A percentile compares a stretch with the other conserved stretches of the same genome.
phyloP scores from a whole-genome alignment of 2,329 filamentous ascomycete genomes.

The Celoporthe dispersa region DNA sequence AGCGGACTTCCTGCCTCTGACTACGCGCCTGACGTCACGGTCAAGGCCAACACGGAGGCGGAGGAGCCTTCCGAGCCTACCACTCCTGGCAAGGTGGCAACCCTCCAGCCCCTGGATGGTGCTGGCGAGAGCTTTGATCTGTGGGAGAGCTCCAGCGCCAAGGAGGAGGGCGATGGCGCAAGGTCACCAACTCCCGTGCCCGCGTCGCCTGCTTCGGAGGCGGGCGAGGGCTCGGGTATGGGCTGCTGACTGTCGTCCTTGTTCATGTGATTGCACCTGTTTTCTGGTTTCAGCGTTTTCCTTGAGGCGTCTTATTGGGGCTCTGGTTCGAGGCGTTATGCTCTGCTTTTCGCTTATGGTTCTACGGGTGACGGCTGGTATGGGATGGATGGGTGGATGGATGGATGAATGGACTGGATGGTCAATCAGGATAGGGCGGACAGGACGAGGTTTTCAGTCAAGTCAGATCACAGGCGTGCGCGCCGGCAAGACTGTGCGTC shows the following conservation, averaged over 20 bases:
- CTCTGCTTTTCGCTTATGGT: constrained; percentile 3
- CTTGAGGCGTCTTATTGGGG: neutral
- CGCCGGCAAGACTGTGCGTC: neutral
- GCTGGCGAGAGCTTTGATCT: constrained; percentile 67
- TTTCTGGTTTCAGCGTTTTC: constrained; percentile 12
- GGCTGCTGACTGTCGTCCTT: constrained; percentile 4
- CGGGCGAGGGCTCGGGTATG: constrained; percentile 11
- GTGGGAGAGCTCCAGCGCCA: constrained; percentile 71
- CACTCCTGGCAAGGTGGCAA: constrained; percentile 45
- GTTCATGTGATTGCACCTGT: neutral
- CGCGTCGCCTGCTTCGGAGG: constrained; percentile 22
- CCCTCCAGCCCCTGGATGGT: constrained; percentile 61
- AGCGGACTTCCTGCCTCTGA: constrained; percentile 19
- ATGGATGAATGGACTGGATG: neutral
- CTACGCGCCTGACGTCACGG: constrained; percentile 34
- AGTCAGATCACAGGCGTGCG: neutral
- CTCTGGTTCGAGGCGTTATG: neutral
- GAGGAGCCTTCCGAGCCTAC: constrained; percentile 24
- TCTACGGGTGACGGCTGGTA: constrained; percentile 1
- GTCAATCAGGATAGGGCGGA: constrained; percentile 7
- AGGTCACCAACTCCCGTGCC: constrained; percentile 24
- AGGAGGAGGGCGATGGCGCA: constrained; percentile 54
- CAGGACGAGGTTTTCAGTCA: neutral
- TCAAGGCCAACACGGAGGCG: constrained; percentile 35
- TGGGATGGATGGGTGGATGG: neutral